Conservation (phyloP, 2,329 filamentous ascomycete genomes). For the Fusarium nurragi region DNA sequence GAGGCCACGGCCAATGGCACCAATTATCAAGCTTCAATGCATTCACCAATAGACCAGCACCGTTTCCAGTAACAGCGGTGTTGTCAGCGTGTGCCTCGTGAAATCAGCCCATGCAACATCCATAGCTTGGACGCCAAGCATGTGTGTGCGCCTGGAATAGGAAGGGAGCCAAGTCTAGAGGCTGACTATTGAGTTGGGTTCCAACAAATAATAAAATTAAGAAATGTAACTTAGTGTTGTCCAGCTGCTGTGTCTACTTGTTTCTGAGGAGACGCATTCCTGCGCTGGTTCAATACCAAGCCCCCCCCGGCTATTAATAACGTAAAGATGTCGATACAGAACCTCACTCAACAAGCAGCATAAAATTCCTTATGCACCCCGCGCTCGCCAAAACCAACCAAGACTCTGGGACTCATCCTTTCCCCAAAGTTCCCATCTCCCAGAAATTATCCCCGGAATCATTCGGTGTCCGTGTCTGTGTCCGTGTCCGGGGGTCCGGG, state of each 20-base stretch:
- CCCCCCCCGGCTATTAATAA: neutral
- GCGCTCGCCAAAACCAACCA: conserved; percentile 3
- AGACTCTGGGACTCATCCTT: neutral
- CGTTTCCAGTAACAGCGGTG: conserved; percentile 28
- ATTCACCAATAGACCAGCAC: neutral
- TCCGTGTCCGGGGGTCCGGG: conserved; percentile 11
- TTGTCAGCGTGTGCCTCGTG: conserved; percentile 36
- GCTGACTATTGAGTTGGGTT: conserved; percentile 22
- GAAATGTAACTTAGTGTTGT: neutral
- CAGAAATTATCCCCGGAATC: neutral
- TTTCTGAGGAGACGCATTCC: conserved; percentile 6
- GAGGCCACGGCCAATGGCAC: neutral
- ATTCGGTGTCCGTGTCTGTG: conserved; percentile 15
- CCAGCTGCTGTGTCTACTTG: neutral
- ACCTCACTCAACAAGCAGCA: neutral
- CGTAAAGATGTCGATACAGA: neutral
- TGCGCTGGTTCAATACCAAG: neutral
- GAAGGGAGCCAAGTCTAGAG: neutral
- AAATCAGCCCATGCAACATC: conserved; percentile 42
- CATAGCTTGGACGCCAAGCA: conserved; percentile 40
- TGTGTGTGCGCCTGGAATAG: conserved; percentile 24
- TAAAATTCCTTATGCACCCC: neutral
- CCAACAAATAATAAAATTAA: conserved; percentile 9
- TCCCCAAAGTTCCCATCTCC: neutral
- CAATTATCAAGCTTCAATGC: neutral